Evolutionary conservation across 495 filamentous ascomycete genomes (phyloP).

Genomic region (Durotheca rogersii): DNA sequence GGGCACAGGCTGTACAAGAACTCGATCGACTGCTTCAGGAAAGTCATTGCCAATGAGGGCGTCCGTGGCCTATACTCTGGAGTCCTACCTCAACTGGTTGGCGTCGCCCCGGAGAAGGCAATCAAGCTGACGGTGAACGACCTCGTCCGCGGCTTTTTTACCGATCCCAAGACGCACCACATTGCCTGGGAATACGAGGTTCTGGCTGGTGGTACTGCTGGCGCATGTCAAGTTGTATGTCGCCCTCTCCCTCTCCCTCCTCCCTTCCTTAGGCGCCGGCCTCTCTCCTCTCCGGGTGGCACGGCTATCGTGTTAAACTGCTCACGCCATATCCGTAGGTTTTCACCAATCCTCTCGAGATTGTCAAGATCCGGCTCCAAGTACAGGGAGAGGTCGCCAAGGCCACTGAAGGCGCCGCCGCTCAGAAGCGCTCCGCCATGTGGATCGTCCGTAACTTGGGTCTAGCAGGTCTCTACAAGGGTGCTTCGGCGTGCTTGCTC

Average conservation of each 20-base stretch:
- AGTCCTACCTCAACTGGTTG: slow-evolving; percentile 90
- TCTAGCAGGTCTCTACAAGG: slow-evolving; percentile 95
- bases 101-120: slow-evolving; percentile 96
- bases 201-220: slow-evolving; percentile 84
- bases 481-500: slow-evolving; percentile 91
- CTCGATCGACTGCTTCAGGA: slow-evolving; percentile 86
- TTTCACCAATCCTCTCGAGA: slow-evolving; percentile 96
- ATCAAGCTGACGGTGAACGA: slow-evolving; percentile 99
- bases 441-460: slow-evolving; percentile 97
- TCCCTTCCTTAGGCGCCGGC: too few species aligned
- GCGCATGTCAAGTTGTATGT: slow-evolving; percentile 94
- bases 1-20: slow-evolving; percentile 94
- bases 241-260: slow-evolving; percentile 2
- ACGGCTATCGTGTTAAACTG: too few species aligned
- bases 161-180: slow-evolving; percentile 70
- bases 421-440: slow-evolving; percentile 83
- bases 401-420: slow-evolving; percentile 76
- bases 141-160: slow-evolving; percentile 73
- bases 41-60: slow-evolving; percentile 92
- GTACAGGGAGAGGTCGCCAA: slow-evolving; percentile 96
- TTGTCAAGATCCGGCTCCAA: slow-evolving; percentile 98
- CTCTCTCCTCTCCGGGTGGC: too few species aligned
- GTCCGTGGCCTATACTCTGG: slow-evolving; percentile 88
- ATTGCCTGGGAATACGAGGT: slow-evolving; percentile 75
- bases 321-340: slow-evolving; percentile 54